Conservation (phyloP, 768 basidiomycete genomes). For the Dioszegia aurantiaca region DNA sequence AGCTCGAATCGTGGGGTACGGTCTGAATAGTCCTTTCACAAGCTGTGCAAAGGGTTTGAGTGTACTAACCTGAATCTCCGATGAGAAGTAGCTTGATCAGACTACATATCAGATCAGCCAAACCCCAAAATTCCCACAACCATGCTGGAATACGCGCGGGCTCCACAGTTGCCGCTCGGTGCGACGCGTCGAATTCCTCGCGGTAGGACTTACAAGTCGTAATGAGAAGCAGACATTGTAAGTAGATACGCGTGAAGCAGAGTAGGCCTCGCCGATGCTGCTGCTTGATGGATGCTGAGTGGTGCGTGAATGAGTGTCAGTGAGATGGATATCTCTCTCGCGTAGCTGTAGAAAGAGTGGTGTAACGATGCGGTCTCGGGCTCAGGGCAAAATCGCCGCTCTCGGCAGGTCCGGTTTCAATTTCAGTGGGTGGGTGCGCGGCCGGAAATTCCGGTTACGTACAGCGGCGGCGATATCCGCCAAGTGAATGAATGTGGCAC, state of each 20-base stretch:
- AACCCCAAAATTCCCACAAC: no score
- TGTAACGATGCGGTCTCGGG: not conserved
- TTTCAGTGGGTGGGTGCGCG: no score
- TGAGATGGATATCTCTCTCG: no score
- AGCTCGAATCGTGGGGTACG: no score
- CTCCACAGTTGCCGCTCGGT: constrained; percentile 6
- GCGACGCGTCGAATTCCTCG: not conserved
- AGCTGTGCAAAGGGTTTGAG: not conserved
- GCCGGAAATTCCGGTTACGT: no score
- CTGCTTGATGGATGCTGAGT: not conserved
- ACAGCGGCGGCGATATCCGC: constrained; percentile 2
- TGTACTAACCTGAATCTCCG: constrained; percentile 77
- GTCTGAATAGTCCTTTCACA: no score
- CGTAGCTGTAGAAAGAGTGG: no score
- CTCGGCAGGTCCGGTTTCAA: not conserved
- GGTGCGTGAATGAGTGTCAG: no score
- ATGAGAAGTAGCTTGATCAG: constrained; percentile 78
- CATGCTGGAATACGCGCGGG: not conserved
- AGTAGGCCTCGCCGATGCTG: constrained; percentile 1
- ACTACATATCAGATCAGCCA: constrained; percentile 17
- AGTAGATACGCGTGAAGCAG: not conserved
- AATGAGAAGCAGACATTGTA: constrained; percentile 64
- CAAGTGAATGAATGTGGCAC: constrained; percentile 6
- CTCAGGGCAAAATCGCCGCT: not conserved
- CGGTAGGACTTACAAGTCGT: constrained; percentile 82